Conservation (phyloP, 2,329 filamentous ascomycete genomes). For the Pseudocercospora macadamiae region DNA sequence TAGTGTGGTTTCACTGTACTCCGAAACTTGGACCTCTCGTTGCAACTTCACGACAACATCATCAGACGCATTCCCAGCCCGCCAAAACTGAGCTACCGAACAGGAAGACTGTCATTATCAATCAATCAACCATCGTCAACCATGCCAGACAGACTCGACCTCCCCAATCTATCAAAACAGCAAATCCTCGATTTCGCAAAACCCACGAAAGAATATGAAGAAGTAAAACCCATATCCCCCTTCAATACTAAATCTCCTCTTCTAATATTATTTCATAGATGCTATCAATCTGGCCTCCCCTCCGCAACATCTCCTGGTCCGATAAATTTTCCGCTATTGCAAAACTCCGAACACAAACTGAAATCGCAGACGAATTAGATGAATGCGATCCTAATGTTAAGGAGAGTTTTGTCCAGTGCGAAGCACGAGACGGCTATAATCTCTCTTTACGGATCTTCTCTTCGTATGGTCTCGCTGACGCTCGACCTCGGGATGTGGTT, state of each 20-base stretch:
- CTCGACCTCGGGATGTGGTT: conserved; percentile 22
- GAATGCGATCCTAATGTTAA: conserved; percentile 19
- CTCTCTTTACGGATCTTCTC: conserved; percentile 18
- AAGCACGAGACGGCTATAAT: conserved; percentile 20
- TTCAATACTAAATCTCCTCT: background rate
- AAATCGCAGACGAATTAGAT: conserved; percentile 23
- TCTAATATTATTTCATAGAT: conserved; percentile 9
- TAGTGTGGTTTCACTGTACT: too few relatives aligned
- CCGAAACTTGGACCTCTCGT: too few relatives aligned
- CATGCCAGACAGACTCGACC: conserved; percentile 18
- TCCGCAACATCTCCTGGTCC: conserved; percentile 21
- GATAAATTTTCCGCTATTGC: conserved; percentile 11
- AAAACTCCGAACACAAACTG: conserved; percentile 20
- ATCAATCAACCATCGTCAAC: background rate
- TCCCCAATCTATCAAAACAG: conserved; percentile 22
- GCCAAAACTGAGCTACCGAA: too few relatives aligned
- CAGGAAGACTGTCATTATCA: too few relatives aligned
- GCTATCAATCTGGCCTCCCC: conserved; percentile 20
- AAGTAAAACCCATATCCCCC: conserved; percentile 10
- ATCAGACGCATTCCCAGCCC: too few relatives aligned
- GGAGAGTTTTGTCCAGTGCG: conserved; percentile 5
- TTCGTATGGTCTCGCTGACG: background rate
- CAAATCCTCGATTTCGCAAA: conserved; percentile 22
- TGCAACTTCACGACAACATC: too few relatives aligned
- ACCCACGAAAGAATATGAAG: conserved; percentile 23